Conservation (phyloP, 306 rosid species). For the Casuarina equisetifolia region DNA sequence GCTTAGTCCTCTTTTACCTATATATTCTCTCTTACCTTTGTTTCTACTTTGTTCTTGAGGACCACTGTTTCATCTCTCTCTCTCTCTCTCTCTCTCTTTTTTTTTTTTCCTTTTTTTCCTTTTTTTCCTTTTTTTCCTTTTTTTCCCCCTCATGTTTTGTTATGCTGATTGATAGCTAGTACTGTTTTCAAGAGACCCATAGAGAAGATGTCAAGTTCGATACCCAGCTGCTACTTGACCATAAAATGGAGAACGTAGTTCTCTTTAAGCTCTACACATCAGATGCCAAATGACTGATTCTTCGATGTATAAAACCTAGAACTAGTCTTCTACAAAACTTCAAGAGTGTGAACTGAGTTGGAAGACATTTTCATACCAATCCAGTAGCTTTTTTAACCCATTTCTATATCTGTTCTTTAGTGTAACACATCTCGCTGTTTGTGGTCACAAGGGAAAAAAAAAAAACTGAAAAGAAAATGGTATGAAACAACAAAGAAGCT, state of each 20-base stretch:
- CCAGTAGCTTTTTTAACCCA: no score
- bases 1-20: conserved; percentile 49
- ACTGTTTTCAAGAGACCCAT: conserved; percentile 22
- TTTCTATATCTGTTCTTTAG: no score
- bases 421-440: no score
- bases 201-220: not conserved
- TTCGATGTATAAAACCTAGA: not conserved
- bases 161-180: conserved; percentile 20
- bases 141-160: conserved; percentile 6
- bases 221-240: not conserved
- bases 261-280: not conserved
- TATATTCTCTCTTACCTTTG: conserved; percentile 43
- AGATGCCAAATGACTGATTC: not conserved
- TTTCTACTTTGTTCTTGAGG: conserved; percentile 41
- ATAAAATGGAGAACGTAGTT: not conserved
- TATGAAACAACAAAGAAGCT: conserved; percentile 13
- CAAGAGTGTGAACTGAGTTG: not conserved
- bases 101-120: no score
- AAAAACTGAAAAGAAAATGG: not conserved
- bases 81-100: not conserved
- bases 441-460: not conserved
- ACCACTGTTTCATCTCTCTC: conserved; percentile 37
- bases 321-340: not conserved
- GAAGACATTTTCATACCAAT: no score
- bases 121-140: not conserved